Conservation (phyloP, 1,139 yeast species). For the Geotrichum citri-aurantii region DNA sequence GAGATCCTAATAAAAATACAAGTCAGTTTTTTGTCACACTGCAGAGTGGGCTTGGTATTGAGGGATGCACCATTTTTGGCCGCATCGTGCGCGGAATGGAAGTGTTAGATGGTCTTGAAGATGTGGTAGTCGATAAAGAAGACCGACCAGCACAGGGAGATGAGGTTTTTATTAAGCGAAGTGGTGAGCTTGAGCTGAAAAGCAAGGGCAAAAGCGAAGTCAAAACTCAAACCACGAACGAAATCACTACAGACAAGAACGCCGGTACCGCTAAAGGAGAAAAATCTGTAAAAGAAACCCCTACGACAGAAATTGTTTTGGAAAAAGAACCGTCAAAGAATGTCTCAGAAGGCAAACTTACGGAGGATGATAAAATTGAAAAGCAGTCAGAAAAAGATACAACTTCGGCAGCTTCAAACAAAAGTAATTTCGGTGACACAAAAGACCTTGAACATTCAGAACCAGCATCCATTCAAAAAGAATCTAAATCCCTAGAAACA, state of each 20-base stretch:
- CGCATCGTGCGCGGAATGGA: conserved; percentile 58
- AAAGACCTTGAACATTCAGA: not conserved
- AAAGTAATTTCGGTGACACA: not conserved
- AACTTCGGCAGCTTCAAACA: not conserved
- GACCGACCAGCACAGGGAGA: conserved; percentile 39
- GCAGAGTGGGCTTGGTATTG: conserved; percentile 1
- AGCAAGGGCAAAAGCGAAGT: conserved; percentile 15
- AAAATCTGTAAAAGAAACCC: not conserved
- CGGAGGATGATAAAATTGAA: not conserved
- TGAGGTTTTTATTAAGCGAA: conserved; percentile 48
- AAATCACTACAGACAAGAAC: not conserved
- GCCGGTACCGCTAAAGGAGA: conserved; percentile 8
- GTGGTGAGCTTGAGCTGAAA: conserved; percentile 46
- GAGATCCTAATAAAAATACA: conserved; percentile 51
- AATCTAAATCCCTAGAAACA: not conserved
- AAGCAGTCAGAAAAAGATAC: not conserved
- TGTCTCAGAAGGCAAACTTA: not conserved
- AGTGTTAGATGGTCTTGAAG: conserved; percentile 41
- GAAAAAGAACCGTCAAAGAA: not conserved
- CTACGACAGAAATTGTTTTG: not conserved
- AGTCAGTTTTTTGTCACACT: conserved; percentile 54
- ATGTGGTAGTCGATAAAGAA: conserved; percentile 30
- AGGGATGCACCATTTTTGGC: conserved; percentile 62
- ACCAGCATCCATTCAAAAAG: not conserved
- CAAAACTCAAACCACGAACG: not conserved